Evolutionary conservation across 805 yeast species (phyloP), one percentile per base, ranked within the genome.

Genomic region (Teunomyces gatunensis): DNA sequence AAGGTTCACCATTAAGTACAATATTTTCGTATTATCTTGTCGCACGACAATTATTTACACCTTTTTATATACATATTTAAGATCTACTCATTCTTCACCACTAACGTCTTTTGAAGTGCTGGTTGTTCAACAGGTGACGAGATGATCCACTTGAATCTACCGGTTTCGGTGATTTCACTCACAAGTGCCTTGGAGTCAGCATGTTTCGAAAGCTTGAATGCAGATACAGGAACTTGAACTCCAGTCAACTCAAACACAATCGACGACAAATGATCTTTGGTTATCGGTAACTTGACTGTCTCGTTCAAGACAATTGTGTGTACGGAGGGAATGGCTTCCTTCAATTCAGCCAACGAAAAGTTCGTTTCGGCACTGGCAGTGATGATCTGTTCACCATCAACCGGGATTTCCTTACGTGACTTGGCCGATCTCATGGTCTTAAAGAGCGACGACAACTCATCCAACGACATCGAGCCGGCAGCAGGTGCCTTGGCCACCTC

Each of bases 371-470:
- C 58, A 13, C 57, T 47, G 13, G 61, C 45, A 27, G 52, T 51
- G 44, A 61, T 54, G 7, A 48, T 23, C 32, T 53, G 47, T 2
- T 27, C 47, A 10, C 44, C 12, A 2, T 40, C 45, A 7, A 40
- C 44, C 3, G 34, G 34, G 21, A 44, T 40, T 25, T 39, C 23
- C 10, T 42, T 46, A n/a, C 35, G 30, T 23, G 44, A 33, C 43
- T 54, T 51, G 20, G 39, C 27, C 20, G 56, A 41, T 40, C 63
- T 57, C 64, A 69, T 63, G 45, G 57, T 55, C 36, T 60, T 55
- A 52, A 73, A 71, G 49, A 73, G 62, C 42, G 43, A 54, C 10
- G 73, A 63, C 53, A 73, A 67, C 48, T 73, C 75, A 44, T 67
- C 66, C 47, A 69, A 58, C 4, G 76, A 67, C 59, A 73, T 54